Conservation (phyloP, 371 early-diverging fungal genomes). For the Zopfochytrium polystomum region DNA sequence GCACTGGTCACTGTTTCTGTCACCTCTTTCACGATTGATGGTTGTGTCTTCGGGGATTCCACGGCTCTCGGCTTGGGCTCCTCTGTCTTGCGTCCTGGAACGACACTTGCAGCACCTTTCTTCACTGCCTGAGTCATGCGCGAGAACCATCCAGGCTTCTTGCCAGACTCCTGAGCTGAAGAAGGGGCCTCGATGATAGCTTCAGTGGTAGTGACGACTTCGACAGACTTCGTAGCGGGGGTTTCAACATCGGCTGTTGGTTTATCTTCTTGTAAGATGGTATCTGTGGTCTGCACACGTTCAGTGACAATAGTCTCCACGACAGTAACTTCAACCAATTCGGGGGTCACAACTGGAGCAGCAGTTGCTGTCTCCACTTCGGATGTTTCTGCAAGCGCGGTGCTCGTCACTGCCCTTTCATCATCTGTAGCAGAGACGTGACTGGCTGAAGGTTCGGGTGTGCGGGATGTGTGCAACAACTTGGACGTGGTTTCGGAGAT, state of each 20-base stretch:
- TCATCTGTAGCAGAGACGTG: too few relatives aligned
- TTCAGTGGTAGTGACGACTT: neutral
- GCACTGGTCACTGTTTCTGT: neutral
- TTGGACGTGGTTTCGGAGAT: neutral
- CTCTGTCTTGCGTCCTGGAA: neutral
- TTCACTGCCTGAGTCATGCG: neutral
- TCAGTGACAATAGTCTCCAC: neutral
- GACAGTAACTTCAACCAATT: neutral
- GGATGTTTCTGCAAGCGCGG: too few relatives aligned
- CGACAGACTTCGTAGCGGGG: neutral
- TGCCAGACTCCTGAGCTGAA: neutral
- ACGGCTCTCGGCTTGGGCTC: too few relatives aligned
- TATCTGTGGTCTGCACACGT: neutral
- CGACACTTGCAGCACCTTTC: neutral
- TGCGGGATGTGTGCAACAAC: too few relatives aligned
- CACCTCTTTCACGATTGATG: neutral
- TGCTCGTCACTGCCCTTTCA: too few relatives aligned
- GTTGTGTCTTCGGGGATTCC: too few relatives aligned
- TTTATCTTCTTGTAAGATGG: neutral
- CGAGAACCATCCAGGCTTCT: neutral
- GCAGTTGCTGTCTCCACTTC: neutral
- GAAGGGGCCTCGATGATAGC: neutral
- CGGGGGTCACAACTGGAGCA: neutral
- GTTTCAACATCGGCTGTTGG: neutral
- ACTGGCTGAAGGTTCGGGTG: too few relatives aligned